Base-by-base conservation (phyloP, 1,284 basidiomycete genomes). In the Leccinum subfulvum region DNA sequence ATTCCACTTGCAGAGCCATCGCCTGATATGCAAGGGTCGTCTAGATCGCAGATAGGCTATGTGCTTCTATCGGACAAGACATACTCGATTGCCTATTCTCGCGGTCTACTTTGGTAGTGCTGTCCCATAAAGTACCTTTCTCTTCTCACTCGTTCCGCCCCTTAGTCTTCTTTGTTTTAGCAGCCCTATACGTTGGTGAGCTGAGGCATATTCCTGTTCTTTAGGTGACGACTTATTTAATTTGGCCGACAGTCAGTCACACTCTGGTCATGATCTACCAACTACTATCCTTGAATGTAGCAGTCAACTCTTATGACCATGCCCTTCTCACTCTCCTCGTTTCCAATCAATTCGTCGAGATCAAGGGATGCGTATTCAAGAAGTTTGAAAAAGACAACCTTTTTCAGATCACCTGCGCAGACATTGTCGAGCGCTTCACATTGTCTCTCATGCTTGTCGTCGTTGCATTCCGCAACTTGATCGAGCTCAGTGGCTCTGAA, bases 321-420 rank as follows among this genome's bases (percentile, higher is more conserved):
- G 92, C 96, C 1, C 86, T 99, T 13, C 83, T 99, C 37, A 98
- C 97, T 0, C 84, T 99, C 0, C 83, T 99, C 5, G 88, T 99
- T 52, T 98, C 95, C 53, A 99, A 99, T 75, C 97, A 99, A 75
- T 99, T 99, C 73, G 97, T 99, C 56, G 97, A 99, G 79, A 99
- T 99, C 79, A 99, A 99, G 78, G 96, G 97, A 44, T 96, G 91
- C 69, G 97, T 99, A 0, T 99, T 99, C 85, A 99, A 99, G 78
- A 98, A 94, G 75, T 99, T 99, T 70, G 97, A 99, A 75, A 99
- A 98, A 76, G 97, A 99, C 72, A 98, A 94, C 72, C 84, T 99
- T n/a, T 98, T 99, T 74, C 97, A 99, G 76, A 96, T 99, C 66
- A 97, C 95, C 62, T 98, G 95, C 72, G 96, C 95, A 66, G 97